Evolutionary conservation across 2,329 filamentous ascomycete genomes (phyloP).

Genomic region (Aspergillus amoenus): DNA sequence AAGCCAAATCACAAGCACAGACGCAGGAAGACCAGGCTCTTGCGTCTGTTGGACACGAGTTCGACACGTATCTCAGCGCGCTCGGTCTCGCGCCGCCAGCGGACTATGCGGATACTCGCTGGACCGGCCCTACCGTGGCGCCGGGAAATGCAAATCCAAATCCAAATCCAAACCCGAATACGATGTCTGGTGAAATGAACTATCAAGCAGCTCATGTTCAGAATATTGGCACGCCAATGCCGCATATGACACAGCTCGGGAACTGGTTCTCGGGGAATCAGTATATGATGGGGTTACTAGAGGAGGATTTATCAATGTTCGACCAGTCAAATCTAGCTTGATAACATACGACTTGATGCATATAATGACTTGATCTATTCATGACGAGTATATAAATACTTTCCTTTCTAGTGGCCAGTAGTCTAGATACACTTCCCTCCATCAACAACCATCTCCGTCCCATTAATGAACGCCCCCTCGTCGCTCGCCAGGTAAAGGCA

Average conservation of each 20-base stretch:
- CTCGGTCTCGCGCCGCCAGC: conserved; percentile 56
- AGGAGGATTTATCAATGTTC: conserved; percentile 54
- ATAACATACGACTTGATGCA: background rate
- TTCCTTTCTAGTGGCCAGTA: too few species aligned
- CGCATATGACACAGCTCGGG: conserved; percentile 46
- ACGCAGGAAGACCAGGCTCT: conserved; percentile 50
- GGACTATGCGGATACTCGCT: conserved; percentile 14
- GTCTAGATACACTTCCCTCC: conserved; percentile 49
- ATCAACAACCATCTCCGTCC: conserved; percentile 67
- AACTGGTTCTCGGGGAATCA: conserved; percentile 68
- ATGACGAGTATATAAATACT: too few species aligned
- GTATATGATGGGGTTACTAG: conserved; percentile 64
- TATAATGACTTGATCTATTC: too few species aligned
- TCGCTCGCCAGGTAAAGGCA: conserved; percentile 70
- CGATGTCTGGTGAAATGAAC: conserved; percentile 10
- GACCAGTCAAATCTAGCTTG: conserved; percentile 19
- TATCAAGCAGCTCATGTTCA: conserved; percentile 13
- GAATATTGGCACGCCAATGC: conserved; percentile 8
- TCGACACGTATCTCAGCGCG: conserved; percentile 65
- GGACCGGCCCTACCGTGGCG: background rate
- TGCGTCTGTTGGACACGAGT: conserved; percentile 56
- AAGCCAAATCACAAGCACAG: conserved; percentile 58
- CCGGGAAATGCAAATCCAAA: background rate
- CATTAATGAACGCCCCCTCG: conserved; percentile 70
- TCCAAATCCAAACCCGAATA: background rate